These are phyloP conservation scores for Ophiosphaerella narmari DNA, from an alignment of 2,329 filamentous ascomycete genomes.

Conservation along the genomic window DNA sequence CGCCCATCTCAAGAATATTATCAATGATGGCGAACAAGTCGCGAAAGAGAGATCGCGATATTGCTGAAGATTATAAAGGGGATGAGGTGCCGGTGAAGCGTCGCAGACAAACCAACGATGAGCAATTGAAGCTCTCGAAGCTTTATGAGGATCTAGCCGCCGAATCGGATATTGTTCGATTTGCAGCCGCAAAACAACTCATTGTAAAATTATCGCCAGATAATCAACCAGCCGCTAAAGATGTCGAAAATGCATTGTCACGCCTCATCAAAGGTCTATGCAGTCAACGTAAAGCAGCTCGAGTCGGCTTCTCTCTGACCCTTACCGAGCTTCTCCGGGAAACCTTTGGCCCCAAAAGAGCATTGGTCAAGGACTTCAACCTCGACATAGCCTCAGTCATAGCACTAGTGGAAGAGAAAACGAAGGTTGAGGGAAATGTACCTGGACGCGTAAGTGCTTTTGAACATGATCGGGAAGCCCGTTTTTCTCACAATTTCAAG, in stretches of 20 bases:
- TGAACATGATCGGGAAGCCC: background rate
- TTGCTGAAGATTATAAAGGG: slow-evolving; percentile 15
- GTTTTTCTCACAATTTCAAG: slow-evolving; percentile 54
- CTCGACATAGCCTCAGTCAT: slow-evolving; percentile 52
- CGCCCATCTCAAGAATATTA: background rate
- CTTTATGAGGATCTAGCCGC: slow-evolving; percentile 55
- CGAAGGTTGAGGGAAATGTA: slow-evolving; percentile 57
- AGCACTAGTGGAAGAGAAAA: slow-evolving; percentile 58
- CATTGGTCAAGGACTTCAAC: slow-evolving; percentile 38
- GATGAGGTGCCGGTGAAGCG: slow-evolving; percentile 35
- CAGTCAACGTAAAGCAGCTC: slow-evolving; percentile 85
- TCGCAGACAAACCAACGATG: slow-evolving; percentile 45
- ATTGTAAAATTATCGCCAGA: slow-evolving; percentile 49
- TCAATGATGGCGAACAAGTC: slow-evolving; percentile 30
- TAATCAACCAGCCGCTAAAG: slow-evolving; percentile 42
- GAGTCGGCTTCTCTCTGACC: slow-evolving; percentile 87
- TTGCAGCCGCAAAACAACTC: slow-evolving; percentile 53
- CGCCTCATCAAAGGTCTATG: slow-evolving; percentile 82
- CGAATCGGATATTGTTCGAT: slow-evolving; percentile 50
- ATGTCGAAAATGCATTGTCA: slow-evolving; percentile 47
- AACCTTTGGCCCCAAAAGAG: slow-evolving; percentile 59
- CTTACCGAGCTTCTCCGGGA: slow-evolving; percentile 79
- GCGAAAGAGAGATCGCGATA: slow-evolving; percentile 35
- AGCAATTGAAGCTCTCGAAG: slow-evolving; percentile 49
- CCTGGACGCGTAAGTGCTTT: slow-evolving; percentile 55